Base-by-base conservation (phyloP, 2,329 filamentous ascomycete species). In the Aspergillus amoenus region DNA sequence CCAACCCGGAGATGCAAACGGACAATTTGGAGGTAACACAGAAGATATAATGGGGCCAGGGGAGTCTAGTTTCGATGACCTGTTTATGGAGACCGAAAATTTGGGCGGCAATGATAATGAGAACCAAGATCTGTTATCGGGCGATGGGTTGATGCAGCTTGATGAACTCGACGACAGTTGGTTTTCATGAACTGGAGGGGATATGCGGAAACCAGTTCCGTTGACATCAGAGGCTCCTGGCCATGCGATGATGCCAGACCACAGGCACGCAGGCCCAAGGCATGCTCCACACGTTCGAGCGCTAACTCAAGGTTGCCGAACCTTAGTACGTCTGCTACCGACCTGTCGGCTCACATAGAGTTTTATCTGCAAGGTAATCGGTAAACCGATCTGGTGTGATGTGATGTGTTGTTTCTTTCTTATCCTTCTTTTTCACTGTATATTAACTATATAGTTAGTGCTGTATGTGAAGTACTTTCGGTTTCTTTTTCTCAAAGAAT, bases 21-120 rank as follows among this genome's bases (percentile, higher is more conserved):
- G 55, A 30, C 58, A 57, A 37, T 55, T 57, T 30, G 61, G 64
- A 13, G 66, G 59, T 13, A 66, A 63, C 17, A 66, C 65, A 22
- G 73, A 73, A 11, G 69, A 74, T 61, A 63, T 72, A 22, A 73
- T 76, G 64, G 71, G 65, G 2, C 73, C 71, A 6, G 75, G 73
- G 13, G 73, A 76, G 61, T 78, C 76, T 17, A 77, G 71, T 58
- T 79, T 79, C 55, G 77, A 79, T 54, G 74, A 78, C 52, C 57
- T 77, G n/a, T 76, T 78, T 57, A 69, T 76, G 64, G 76, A 76
- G 22, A 73, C 64, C 24, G 74, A 74, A 3, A 71, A 73, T 56
- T 64, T 74, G 42, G 74, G 66, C 8, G 70, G 66, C 2, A 71
- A 70, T 5, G 68, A 63, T 0, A 57, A 57, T 27, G 69, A 68